Conservation (phyloP, 2,329 filamentous ascomycete species). For the Aschersonia sp. region DNA sequence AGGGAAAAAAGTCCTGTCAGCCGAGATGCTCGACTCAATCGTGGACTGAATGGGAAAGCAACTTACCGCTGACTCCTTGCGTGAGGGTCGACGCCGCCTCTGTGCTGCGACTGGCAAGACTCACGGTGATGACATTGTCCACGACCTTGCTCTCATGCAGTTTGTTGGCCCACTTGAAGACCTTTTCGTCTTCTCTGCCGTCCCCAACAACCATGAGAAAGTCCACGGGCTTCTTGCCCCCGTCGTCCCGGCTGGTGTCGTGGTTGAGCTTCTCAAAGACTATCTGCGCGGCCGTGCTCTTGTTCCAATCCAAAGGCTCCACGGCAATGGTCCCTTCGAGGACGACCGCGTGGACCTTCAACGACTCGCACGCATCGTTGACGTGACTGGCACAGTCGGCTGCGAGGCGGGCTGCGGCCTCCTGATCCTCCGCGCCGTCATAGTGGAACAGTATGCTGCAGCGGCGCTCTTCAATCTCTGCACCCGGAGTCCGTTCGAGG, state of each 20-base stretch:
- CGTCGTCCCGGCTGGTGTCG: conserved; percentile 12
- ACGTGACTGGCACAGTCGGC: conserved; percentile 88
- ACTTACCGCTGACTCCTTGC: conserved; percentile 77
- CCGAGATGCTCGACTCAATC: neutral
- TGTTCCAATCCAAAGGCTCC: conserved; percentile 76
- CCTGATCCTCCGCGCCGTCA: conserved; percentile 63
- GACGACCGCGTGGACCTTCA: conserved; percentile 71
- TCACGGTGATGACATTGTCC: conserved; percentile 68
- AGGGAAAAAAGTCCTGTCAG: conserved; percentile 1
- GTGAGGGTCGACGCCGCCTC: conserved; percentile 75
- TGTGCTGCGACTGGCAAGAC: conserved; percentile 74
- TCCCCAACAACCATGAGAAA: conserved; percentile 86
- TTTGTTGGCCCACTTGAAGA: conserved; percentile 87
- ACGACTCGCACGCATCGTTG: conserved; percentile 78
- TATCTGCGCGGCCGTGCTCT: conserved; percentile 64
- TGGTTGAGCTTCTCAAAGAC: conserved; percentile 49
- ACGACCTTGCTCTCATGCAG: conserved; percentile 45
- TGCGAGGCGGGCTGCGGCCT: conserved; percentile 62
- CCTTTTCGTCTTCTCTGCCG: conserved; percentile 82
- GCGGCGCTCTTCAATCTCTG: conserved; percentile 78
- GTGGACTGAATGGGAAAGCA: neutral
- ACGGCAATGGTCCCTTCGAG: conserved; percentile 70
- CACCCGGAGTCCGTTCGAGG: conserved; percentile 75
- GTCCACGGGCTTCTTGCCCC: conserved; percentile 41
- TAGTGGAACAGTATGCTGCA: conserved; percentile 89